These are phyloP conservation scores for Prunus armeniaca DNA, from an alignment of 306 rosid species.

Conservation along the genomic window DNA sequence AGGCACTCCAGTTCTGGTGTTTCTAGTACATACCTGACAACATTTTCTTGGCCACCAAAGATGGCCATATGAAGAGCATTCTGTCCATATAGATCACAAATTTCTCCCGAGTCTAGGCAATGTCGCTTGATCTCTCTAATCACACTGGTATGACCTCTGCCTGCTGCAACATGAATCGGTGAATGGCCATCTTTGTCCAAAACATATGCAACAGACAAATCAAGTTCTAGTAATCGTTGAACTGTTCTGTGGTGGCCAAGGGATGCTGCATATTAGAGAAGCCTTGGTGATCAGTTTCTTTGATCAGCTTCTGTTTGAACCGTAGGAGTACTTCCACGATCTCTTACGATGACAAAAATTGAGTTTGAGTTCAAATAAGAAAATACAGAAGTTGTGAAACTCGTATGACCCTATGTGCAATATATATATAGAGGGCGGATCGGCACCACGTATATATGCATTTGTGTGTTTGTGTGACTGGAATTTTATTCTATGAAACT, in stretches of 20 bases:
- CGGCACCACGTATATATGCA: no score
- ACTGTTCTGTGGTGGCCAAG: background rate
- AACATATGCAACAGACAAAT: background rate
- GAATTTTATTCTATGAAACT: no score
- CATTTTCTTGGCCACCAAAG: background rate
- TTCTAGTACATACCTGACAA: background rate
- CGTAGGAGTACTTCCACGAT: background rate
- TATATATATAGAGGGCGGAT: no score
- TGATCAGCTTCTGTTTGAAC: background rate
- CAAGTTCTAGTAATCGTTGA: background rate
- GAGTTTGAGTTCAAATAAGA: background rate
- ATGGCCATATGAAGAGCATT: slow-evolving; percentile 1
- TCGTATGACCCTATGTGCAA: no score
- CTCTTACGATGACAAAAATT: background rate
- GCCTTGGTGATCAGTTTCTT: slow-evolving; percentile 1
- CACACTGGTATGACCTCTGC: background rate
- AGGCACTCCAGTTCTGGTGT: background rate
- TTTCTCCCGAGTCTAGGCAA: background rate
- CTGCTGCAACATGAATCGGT: slow-evolving; percentile 1
- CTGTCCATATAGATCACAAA: background rate
- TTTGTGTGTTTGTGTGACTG: no score
- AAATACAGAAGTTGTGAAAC: no score
- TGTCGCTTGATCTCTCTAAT: background rate
- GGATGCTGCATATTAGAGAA: slow-evolving; percentile 5
- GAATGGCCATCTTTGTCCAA: background rate